A percentile compares a stretch with the other conserved stretches of the same genome.
These are phyloP conservation scores for Nicotiana paniculata DNA, from an alignment of 257 asterid species.

Conservation along the genomic window DNA sequence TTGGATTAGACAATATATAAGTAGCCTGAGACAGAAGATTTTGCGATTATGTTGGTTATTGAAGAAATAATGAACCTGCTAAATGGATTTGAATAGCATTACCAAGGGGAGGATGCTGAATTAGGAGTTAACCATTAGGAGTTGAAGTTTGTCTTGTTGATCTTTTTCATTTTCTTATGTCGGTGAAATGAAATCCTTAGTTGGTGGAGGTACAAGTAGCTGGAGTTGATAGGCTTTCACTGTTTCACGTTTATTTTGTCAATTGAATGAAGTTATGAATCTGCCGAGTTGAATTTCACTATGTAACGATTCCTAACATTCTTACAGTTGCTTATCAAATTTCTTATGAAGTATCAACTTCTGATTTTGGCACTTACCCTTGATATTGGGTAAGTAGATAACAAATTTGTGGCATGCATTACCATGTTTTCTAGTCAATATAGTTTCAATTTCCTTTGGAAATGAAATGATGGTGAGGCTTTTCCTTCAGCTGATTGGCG, in stretches of 20 bases:
- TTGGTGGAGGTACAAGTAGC: neutral
- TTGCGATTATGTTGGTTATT: neutral
- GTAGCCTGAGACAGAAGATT: neutral
- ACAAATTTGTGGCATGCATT: neutral
- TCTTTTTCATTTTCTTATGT: neutral
- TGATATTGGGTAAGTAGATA: neutral
- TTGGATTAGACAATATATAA: neutral
- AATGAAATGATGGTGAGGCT: neutral
- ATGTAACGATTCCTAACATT: neutral
- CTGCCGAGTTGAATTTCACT: neutral
- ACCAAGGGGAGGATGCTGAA: neutral
- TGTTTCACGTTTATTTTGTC: neutral
- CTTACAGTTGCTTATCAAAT: neutral
- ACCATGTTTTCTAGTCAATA: neutral
- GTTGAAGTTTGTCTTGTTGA: neutral
- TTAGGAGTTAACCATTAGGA: neutral
- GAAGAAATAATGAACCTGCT: neutral
- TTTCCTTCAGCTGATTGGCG: neutral
- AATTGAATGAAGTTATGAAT: neutral
- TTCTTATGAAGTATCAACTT: neutral
- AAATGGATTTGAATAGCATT: neutral
- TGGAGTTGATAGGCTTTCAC: neutral
- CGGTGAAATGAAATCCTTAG: neutral
- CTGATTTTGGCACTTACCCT: neutral
- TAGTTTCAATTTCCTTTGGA: neutral